Base-by-base conservation (phyloP, 768 basidiomycete genomes). In the Neoboletus brunneissimus region DNA sequence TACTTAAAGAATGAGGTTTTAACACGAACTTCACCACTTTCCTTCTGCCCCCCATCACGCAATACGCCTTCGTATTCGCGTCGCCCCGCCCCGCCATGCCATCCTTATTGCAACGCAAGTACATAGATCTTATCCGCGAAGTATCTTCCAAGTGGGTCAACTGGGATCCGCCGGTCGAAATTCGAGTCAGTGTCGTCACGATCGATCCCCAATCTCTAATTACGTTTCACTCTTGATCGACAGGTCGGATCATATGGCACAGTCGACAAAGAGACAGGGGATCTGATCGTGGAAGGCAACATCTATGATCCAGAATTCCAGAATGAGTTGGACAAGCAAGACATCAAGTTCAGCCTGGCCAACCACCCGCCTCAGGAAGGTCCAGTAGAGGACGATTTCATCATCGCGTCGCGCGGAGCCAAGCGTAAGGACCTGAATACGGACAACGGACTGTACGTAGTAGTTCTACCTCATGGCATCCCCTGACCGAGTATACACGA, bases 211-310 rank as follows among this genome's bases (percentile, higher is more conserved):
- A 3, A 8, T 22, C 13, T 31, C 37, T 56, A 20, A 63, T 31
- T 43, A 4, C 2, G 9, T 15, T 18, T 9, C 22, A 1, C 2
- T 47, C 48, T 45, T 23, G 42, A 10, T 43, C 15, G 10, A 10
- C 46, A 75, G 75, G 72, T 75, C 13, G 74, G 74, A 27, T 52
- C 70, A n/a, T 76, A 73, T 53, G 74, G 75, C 22, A 61, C 37
- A 16, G 32, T 76, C 43, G 63, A 76, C 42, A 64, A 51, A 37
- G 63, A 66, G 7, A 70, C 67, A 0, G 75, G 75, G 4, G 49
- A 65, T 23, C 59, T 76, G n/a, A 54, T 63, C 5, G 60, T 63
- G 16, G 69, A 75, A 27, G 74, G 74, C 4, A 75, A 72, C 32
- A 63, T 75, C 48, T 75, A 75, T 18, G 71, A 73, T 13, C 37